A percentile compares a stretch with the other conserved stretches of the same genome.
Evolutionary conservation across 2,329 filamentous ascomycete species (phyloP).

Genomic region (Fusarium anguioides): DNA sequence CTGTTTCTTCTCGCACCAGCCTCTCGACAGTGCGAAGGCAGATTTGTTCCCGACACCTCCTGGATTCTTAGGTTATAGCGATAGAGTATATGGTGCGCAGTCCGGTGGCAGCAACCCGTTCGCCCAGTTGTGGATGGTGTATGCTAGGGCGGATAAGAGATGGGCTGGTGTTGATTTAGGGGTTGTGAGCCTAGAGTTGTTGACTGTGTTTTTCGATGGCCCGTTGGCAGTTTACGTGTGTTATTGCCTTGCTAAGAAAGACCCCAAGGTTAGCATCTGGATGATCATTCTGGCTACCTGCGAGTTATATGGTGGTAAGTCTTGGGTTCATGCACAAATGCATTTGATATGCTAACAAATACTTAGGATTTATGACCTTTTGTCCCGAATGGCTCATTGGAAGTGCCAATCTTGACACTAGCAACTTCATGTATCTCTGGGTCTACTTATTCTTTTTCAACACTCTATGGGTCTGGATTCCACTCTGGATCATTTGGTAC

Average conservation of each 20-base stretch:
- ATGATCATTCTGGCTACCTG: slow-evolving; percentile 74
- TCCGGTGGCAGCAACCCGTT: slow-evolving; percentile 64
- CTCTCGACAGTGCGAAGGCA: slow-evolving; percentile 44
- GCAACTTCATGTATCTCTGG: slow-evolving; percentile 76
- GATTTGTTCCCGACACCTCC: slow-evolving; percentile 60
- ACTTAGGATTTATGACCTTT: slow-evolving; percentile 75
- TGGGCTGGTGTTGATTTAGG: slow-evolving; percentile 73
- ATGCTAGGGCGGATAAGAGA: slow-evolving; percentile 70
- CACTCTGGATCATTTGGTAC: slow-evolving; percentile 68
- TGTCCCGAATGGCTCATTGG: slow-evolving; percentile 75
- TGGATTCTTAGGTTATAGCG: slow-evolving; percentile 63
- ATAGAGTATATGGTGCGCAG: slow-evolving; percentile 66
- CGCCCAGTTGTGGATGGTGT: slow-evolving; percentile 75
- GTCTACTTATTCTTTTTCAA: slow-evolving; percentile 77
- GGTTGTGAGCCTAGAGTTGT: slow-evolving; percentile 72
- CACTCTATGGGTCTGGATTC: slow-evolving; percentile 73
- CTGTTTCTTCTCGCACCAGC: slow-evolving; percentile 79
- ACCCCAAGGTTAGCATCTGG: slow-evolving; percentile 67
- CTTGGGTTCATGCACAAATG: not conserved
- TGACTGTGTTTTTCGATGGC: slow-evolving; percentile 72
- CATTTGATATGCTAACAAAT: not conserved
- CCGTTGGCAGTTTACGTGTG: slow-evolving; percentile 70
- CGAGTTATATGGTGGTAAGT: slow-evolving; percentile 72
- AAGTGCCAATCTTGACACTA: slow-evolving; percentile 70
- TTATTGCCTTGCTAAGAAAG: slow-evolving; percentile 67